These are phyloP conservation scores for Laguncularia racemosa DNA, from an alignment of 345 rosid species.

Conservation along the genomic window DNA sequence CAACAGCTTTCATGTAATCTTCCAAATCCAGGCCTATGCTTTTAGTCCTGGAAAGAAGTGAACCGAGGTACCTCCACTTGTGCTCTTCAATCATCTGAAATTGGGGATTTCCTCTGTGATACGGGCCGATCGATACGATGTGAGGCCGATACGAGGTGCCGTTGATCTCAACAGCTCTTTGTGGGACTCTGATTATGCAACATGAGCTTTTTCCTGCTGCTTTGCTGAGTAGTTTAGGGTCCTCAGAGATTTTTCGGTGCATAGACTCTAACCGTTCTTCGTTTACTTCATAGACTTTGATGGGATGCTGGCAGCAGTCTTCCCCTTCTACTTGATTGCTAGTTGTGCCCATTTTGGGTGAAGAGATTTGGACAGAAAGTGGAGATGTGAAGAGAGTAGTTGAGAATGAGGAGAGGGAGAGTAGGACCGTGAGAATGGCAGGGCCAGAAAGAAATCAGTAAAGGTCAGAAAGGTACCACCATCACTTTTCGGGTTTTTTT, in stretches of 20 bases:
- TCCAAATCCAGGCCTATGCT: constrained; percentile 24
- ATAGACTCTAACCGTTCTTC: constrained; percentile 24
- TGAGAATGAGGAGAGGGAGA: no score
- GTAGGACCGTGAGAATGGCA: no score
- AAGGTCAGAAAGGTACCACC: no score
- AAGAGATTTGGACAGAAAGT: no score
- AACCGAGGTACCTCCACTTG: constrained; percentile 62
- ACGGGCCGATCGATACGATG: constrained; percentile 71
- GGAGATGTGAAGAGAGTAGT: no score
- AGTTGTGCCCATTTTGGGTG: no score
- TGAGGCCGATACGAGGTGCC: constrained; percentile 57
- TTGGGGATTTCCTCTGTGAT: constrained; percentile 37
- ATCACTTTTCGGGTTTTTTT: no score
- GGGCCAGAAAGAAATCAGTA: no score
- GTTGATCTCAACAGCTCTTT: constrained; percentile 40
- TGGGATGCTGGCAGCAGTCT: constrained; percentile 3
- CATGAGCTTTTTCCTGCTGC: constrained; percentile 35
- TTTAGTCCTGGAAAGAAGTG: constrained; percentile 30
- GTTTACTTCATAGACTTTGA: constrained; percentile 21
- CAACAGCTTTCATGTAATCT: constrained; percentile 30
- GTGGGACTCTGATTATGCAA: constrained; percentile 40
- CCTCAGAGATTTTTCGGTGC: constrained; percentile 30
- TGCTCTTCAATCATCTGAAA: constrained; percentile 73
- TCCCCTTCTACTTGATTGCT: constrained; percentile 3
- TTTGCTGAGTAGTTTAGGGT: constrained; percentile 31